Base-by-base conservation (phyloP, 2,329 filamentous ascomycete genomes). In the Xylariaceae sp. region DNA sequence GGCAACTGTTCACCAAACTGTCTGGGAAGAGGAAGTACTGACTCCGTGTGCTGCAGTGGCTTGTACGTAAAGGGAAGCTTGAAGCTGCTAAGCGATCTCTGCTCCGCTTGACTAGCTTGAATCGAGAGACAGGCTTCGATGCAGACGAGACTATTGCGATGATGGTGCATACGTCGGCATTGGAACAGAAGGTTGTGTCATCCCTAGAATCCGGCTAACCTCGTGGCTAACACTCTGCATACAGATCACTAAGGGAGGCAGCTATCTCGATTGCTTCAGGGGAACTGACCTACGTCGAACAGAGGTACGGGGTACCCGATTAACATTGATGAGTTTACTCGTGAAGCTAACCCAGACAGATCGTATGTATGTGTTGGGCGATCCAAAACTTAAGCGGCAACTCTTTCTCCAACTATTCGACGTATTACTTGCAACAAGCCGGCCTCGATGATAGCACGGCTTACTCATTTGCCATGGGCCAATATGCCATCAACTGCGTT, bases 131-230 rank as follows among this genome's bases (percentile, higher is more conserved):
- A 0, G 82, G 88, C 57, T 93, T 95, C 65, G 84, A 96, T 67
- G 84, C 89, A 10, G 89, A 96, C 60, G 90, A 95, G 74, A 95
- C 90, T 0, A 80, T 96, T 48, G 87, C 90, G 66, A 96, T 96
- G 90, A 96, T 96, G 89, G 85, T 91, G 1, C 90, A 96, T 70
- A 96, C 91, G 0, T 93, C 89, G 0, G 88, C 89, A 0, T 77
- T 96, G 10, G 92, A 96, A 71, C 82, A 90, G 68, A 81, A 83
- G 52, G 61, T 67, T 42, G 21, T 42, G 12, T 19, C 9, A 19
- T 20, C 20, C 7, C 19, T 12, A 18, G 19, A 16, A 16, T 44
- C n/a, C 19, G 7, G 29, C 18, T 12, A 4, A 37, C 55, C 54
- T 37, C 26, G 4, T 32, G 14, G 45, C 47, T 61, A 52, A 60